These are phyloP conservation scores for Cymbopogon citratus DNA, from an alignment of 176 grass and related monocot species.

Conservation along the genomic window DNA sequence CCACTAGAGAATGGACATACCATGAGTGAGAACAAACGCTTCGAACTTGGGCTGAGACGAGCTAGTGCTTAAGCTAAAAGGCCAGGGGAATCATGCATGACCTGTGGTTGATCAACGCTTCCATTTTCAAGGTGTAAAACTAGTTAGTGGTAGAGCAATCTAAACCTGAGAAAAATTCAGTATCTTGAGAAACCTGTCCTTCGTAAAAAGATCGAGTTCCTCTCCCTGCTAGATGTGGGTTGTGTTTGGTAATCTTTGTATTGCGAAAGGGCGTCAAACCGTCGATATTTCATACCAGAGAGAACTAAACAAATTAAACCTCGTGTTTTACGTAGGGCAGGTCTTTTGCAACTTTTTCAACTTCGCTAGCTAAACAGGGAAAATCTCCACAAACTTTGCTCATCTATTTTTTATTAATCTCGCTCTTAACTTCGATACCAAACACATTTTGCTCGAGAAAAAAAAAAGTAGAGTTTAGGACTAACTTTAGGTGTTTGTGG, in stretches of 20 bases:
- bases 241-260: conserved; percentile 2
- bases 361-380: too few relatives aligned
- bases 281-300: not conserved
- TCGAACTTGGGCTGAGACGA: too few relatives aligned
- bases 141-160: not conserved
- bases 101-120: conserved; percentile 15
- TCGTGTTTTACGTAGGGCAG: not conserved
- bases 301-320: not conserved
- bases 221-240: not conserved
- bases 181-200: not conserved
- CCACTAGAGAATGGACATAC: conserved; percentile 46
- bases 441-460: too few relatives aligned
- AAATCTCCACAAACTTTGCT: too few relatives aligned
- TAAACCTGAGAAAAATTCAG: not conserved
- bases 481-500: too few relatives aligned
- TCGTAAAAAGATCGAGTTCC: not conserved
- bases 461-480: too few relatives aligned
- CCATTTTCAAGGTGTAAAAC: conserved; percentile 7
- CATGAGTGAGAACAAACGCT: too few relatives aligned
- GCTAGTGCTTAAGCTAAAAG: conserved; percentile 21
- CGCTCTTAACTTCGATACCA: too few relatives aligned
- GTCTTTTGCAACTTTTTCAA: too few relatives aligned
- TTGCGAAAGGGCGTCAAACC: not conserved
- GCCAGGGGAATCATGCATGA: conserved; percentile 22
- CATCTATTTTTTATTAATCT: too few relatives aligned